phyloP scores from a whole-genome alignment of 352 stramenopile genomes.

The Blastocystis sp. region DNA sequence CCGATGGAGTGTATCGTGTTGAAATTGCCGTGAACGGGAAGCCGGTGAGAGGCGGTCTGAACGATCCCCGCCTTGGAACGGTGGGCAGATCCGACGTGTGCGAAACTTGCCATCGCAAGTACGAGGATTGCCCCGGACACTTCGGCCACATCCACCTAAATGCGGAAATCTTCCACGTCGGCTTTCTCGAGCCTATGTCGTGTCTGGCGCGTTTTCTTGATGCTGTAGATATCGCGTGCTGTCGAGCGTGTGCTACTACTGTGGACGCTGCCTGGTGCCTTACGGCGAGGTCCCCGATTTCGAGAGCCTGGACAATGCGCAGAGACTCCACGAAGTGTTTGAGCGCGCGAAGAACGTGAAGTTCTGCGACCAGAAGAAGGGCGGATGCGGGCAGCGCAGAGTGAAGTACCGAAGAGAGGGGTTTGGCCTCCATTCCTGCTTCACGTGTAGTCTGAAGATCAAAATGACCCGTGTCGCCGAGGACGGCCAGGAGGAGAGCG shows the following conservation, averaged over 20 bases:
- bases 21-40: constrained; percentile 84
- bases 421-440: constrained; percentile 81
- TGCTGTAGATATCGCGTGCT: constrained; percentile 78
- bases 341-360: constrained; percentile 78
- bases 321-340: constrained; percentile 11
- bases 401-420: constrained; percentile 93
- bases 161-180: constrained; percentile 73
- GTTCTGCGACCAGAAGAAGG: constrained; percentile 78
- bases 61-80: constrained; percentile 95
- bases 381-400: constrained; percentile 84
- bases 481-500: constrained; percentile 90
- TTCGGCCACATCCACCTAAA: constrained; percentile 95
- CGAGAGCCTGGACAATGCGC: constrained; percentile 86
- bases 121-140: constrained; percentile 96
- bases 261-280: constrained; percentile 78
- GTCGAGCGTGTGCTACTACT: constrained; percentile 95
- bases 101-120: constrained; percentile 90
- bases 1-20: constrained; percentile 61
- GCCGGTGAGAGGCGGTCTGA: constrained; percentile 94
- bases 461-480: constrained; percentile 72
- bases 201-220: not conserved
- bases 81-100: constrained; percentile 86
- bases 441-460: constrained; percentile 71
- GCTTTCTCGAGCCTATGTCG: constrained; percentile 66
- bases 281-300: constrained; percentile 65